Evolutionary conservation across 257 asterid genomes (phyloP).

Genomic region (Hygrophila difformis): DNA sequence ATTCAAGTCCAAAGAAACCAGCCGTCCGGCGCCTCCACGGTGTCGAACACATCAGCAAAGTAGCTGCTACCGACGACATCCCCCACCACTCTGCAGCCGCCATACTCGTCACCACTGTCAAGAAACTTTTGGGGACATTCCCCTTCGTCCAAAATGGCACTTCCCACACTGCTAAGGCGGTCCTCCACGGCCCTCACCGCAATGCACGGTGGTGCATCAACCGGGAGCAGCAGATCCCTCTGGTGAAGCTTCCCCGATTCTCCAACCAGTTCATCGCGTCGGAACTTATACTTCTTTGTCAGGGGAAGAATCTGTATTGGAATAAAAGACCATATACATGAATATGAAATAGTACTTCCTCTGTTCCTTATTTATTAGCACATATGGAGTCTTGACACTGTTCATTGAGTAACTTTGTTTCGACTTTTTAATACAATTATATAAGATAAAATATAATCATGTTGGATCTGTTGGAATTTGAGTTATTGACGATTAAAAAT

Average conservation of each 20-base stretch:
- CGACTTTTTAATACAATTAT: too few relatives aligned
- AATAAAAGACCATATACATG: too few relatives aligned
- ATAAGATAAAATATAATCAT: too few relatives aligned
- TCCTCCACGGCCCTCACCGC: constrained; percentile 35
- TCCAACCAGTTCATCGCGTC: background rate
- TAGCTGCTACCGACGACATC: constrained; percentile 23
- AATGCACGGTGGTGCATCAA: background rate
- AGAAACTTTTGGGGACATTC: constrained; percentile 41
- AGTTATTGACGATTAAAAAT: too few relatives aligned
- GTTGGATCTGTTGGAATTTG: too few relatives aligned
- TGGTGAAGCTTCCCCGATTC: background rate
- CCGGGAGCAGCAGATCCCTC: too few relatives aligned
- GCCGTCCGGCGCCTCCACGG: constrained; percentile 50
- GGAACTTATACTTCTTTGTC: background rate
- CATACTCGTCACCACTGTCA: constrained; percentile 41
- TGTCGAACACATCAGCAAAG: constrained; percentile 42
- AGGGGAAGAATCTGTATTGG: background rate
- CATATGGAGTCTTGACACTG: too few relatives aligned
- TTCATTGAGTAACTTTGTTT: too few relatives aligned
- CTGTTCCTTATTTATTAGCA: too few relatives aligned
- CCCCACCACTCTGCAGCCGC: constrained; percentile 30
- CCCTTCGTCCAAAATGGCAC: constrained; percentile 43
- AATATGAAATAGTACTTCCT: too few relatives aligned
- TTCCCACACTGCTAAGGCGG: constrained; percentile 41
- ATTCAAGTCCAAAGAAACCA: constrained; percentile 86